Evolutionary conservation across 768 basidiomycete genomes (phyloP).

Genomic region (Strobilomyces dryophilus): DNA sequence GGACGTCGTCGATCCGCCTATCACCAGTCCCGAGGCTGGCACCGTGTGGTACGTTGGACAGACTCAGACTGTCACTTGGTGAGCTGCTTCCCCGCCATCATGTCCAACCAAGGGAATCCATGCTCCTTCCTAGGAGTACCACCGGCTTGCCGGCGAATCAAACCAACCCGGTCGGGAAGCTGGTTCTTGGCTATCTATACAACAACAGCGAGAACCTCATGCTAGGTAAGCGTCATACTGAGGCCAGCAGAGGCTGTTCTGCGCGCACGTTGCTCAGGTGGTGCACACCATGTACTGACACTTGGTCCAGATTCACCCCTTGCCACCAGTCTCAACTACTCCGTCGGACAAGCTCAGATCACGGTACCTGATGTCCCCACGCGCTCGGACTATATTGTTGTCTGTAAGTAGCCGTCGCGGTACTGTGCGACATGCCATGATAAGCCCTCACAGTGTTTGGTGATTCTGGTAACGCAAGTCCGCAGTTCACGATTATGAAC

Average conservation of each 20-base stretch:
- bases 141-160: slow-evolving; percentile 26
- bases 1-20: slow-evolving; percentile 47
- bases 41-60: slow-evolving; percentile 45
- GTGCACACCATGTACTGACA: slow-evolving; percentile 4
- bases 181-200: slow-evolving; percentile 24
- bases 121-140: slow-evolving; percentile 28
- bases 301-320: slow-evolving; percentile 29
- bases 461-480: slow-evolving; percentile 40
- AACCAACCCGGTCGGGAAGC: slow-evolving; percentile 29
- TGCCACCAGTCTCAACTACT: slow-evolving; percentile 31
- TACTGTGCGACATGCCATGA: background rate
- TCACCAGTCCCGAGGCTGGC: slow-evolving; percentile 38
- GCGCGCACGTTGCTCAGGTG: background rate
- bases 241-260: background rate
- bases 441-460: slow-evolving; percentile 30
- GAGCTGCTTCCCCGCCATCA: slow-evolving; percentile 2
- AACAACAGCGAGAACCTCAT: slow-evolving; percentile 32
- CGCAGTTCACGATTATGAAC: slow-evolving; percentile 45
- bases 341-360: slow-evolving; percentile 30
- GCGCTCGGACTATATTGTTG: slow-evolving; percentile 33
- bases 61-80: slow-evolving; percentile 49
- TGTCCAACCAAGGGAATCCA: slow-evolving; percentile 28
- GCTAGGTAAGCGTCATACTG: slow-evolving; percentile 20
- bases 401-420: slow-evolving; percentile 26
- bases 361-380: slow-evolving; percentile 34